Evolutionary conservation across 2,329 filamentous ascomycete genomes (phyloP).

Genomic region (Huntiella moniliformis): DNA sequence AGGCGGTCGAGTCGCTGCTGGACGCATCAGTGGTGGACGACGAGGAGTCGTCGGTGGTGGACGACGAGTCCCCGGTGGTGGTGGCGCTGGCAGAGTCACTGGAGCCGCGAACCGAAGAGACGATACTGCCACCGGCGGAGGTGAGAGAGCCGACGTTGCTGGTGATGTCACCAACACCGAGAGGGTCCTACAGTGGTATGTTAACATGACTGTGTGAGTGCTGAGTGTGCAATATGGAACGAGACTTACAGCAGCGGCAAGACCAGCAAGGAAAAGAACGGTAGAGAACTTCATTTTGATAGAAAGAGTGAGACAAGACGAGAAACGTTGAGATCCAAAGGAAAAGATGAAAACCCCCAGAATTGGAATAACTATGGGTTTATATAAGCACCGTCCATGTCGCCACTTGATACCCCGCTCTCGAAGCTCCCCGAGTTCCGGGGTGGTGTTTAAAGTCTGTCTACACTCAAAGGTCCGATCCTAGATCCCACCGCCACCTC

Average conservation of each 20-base stretch:
- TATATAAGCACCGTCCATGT: background rate
- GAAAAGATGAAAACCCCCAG: too few relatives aligned
- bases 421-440: too few relatives aligned
- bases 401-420: background rate
- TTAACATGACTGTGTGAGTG: background rate
- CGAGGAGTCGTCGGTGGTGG: constrained; percentile 9
- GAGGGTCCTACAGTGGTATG: background rate
- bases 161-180: constrained; percentile 4
- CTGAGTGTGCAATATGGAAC: background rate
- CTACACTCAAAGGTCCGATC: background rate
- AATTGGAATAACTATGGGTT: too few relatives aligned
- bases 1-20: constrained; percentile 9
- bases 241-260: constrained; percentile 18
- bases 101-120: background rate
- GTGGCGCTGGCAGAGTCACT: constrained; percentile 10
- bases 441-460: too few relatives aligned
- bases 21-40: constrained; percentile 10
- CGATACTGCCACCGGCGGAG: constrained; percentile 2
- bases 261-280: constrained; percentile 15
- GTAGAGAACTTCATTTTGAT: constrained; percentile 22
- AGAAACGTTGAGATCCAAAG: too few relatives aligned
- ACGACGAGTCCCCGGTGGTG: constrained; percentile 11
- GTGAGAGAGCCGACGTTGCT: constrained; percentile 8
- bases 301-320: constrained; percentile 5
- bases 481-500: background rate